phyloP scores from a whole-genome alignment of 2,329 filamentous ascomycete species.

The Phoma sp. region DNA sequence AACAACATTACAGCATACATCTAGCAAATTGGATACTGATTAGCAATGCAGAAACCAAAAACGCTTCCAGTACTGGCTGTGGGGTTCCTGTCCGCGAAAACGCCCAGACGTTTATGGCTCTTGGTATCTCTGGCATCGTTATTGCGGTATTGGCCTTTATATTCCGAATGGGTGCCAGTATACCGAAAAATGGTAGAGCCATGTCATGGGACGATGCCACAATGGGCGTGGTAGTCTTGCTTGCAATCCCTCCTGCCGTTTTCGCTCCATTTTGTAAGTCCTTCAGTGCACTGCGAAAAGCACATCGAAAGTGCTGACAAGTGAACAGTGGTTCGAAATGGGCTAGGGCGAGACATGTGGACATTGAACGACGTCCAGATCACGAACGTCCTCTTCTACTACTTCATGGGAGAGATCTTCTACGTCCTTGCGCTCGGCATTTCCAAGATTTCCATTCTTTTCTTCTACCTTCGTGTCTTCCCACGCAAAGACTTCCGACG shows the following conservation, averaged over 20 bases:
- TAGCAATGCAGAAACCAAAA: constrained; percentile 42
- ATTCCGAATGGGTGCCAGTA: constrained; percentile 45
- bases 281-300: constrained; percentile 26
- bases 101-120: constrained; percentile 36
- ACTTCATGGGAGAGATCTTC: constrained; percentile 40
- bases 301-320: neutral
- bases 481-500: constrained; percentile 36
- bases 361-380: constrained; percentile 53
- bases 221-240: constrained; percentile 49
- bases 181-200: constrained; percentile 42
- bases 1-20: neutral
- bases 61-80: constrained; percentile 48
- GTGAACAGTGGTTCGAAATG: constrained; percentile 42
- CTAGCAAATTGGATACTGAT: neutral
- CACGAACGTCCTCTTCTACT: constrained; percentile 51
- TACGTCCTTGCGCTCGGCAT: constrained; percentile 41
- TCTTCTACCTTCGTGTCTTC: constrained; percentile 47
- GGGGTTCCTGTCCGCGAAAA: constrained; percentile 46
- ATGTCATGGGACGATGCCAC: constrained; percentile 50
- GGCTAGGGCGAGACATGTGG: constrained; percentile 62
- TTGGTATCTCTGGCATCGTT: constrained; percentile 39
- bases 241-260: constrained; percentile 30
- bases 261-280: constrained; percentile 26
- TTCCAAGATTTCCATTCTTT: constrained; percentile 46
- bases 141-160: constrained; percentile 44